A percentile compares a stretch with the other conserved stretches of the same genome.
phyloP scores from a whole-genome alignment of 2,329 filamentous ascomycete genomes.

The Plectosphaerella plurivora region DNA sequence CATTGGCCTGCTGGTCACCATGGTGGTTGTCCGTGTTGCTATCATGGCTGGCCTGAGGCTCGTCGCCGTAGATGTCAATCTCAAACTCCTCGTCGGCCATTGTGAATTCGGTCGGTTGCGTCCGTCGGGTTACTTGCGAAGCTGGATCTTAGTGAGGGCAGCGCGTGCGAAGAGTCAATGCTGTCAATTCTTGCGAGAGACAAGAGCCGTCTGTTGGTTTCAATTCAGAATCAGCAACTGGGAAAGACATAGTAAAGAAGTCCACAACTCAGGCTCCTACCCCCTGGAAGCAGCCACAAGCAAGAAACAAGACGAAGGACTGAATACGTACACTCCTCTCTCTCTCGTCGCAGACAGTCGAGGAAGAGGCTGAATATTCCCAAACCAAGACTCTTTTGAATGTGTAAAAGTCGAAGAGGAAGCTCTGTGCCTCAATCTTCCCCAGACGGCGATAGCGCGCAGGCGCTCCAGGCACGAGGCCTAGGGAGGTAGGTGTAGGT shows the following conservation, averaged over 20 bases:
- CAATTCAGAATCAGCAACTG: slow-evolving; percentile 27
- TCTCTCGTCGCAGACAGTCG: slow-evolving; percentile 14
- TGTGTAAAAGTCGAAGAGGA: slow-evolving; percentile 47
- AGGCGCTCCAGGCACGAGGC: slow-evolving; percentile 2
- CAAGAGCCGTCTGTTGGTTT: slow-evolving; percentile 30
- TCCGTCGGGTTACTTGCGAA: slow-evolving; percentile 6
- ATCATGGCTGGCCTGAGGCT: slow-evolving; percentile 34
- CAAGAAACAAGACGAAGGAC: slow-evolving; percentile 28
- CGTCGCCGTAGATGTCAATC: slow-evolving; percentile 68
- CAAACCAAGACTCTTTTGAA: slow-evolving; percentile 8
- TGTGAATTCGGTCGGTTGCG: slow-evolving; percentile 18
- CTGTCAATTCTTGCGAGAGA: slow-evolving; percentile 24
- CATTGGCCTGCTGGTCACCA: slow-evolving; percentile 24
- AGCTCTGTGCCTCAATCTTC: slow-evolving; percentile 56
- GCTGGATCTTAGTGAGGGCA: slow-evolving; percentile 5
- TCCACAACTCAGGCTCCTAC: too few species aligned
- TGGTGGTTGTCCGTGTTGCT: slow-evolving; percentile 36
- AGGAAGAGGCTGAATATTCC: slow-evolving; percentile 13
- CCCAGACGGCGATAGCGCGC: slow-evolving; percentile 6
- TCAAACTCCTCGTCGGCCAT: slow-evolving; percentile 72
- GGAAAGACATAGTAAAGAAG: neutral
- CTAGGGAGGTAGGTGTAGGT: slow-evolving; percentile 13
- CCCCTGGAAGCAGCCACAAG: slow-evolving; percentile 5
- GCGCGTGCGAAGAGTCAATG: slow-evolving; percentile 4
- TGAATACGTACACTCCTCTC: slow-evolving; percentile 53